Evolutionary conservation across 1,139 yeast species (phyloP), one percentile per base, ranked within the genome.

Genomic region (Geotrichum restrictum): DNA sequence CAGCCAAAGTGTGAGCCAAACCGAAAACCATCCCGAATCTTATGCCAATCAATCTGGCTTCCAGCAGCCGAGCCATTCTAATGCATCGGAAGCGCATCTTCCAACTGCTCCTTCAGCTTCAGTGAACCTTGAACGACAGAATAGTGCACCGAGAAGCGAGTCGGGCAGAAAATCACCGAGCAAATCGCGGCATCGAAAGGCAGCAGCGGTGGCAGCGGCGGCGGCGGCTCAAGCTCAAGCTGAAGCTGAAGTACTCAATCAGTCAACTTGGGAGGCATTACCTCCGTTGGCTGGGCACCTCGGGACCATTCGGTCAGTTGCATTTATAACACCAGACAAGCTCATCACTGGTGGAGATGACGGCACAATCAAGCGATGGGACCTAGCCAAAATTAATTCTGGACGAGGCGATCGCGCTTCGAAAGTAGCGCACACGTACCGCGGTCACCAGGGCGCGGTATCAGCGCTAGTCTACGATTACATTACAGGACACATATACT

Each of bases 361-460:
- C 33, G 66, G 66, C 1, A 50, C 55, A 13, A 57, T 63, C 49
- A 52, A 53, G 24, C 50, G 55, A 18, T 63, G 64, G 64, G 56
- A 61, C 33, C 38, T 60, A 16, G 14, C 22, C 11, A 13, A 19
- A 24, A 32, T 10, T 11, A 21, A 33, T 10, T 10, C 13, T 10
- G 45, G 37, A 10, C 19, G 24, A 14, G 21, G 21, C 16, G 24
- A 24, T 13, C 14, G 22, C 8, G 14, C 3, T 14, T 38, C 50
- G 3, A 43, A 18, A 11, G 42, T 53, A 13, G 3, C 38, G 10
- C 51, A 49, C 37, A 51, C 57, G 5, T 58, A 56, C 49, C 49
- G 56, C 6, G 64, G 64, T 31, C 66, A 63, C 41, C 58, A 56
- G 22, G 64, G 65, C 24, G 53, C 56, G 11, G 54, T 63, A n/a